Percentiles rank a stretch among this genome's conserved stretches.
Evolutionary conservation across 805 yeast genomes (phyloP).

Genomic region (Cyberlindnera misumaiensis): DNA sequence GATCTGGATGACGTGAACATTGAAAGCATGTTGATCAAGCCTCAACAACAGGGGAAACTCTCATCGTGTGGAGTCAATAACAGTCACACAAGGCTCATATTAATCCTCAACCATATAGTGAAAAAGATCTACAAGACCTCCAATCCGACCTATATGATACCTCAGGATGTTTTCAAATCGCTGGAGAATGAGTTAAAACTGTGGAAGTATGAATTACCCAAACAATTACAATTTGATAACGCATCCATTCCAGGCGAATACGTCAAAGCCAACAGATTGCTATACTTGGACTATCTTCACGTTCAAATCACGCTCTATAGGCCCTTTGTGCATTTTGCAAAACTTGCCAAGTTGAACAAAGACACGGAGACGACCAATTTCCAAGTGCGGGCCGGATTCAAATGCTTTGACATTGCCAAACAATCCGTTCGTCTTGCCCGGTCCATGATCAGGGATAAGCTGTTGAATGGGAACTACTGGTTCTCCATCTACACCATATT

Average conservation of each 20-base stretch:
- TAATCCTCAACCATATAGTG: constrained; percentile 66
- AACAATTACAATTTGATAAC: constrained; percentile 48
- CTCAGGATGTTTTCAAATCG: constrained; percentile 47
- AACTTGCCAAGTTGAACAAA: constrained; percentile 22
- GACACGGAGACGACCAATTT: constrained; percentile 28
- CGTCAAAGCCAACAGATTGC: constrained; percentile 65
- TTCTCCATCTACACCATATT: constrained; percentile 84
- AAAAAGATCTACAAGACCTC: constrained; percentile 69
- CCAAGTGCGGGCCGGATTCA: constrained; percentile 69
- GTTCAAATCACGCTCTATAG: constrained; percentile 81
- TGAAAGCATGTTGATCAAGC: constrained; percentile 15
- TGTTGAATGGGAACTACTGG: constrained; percentile 85
- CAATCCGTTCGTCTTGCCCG: constrained; percentile 73
- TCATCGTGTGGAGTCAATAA: constrained; percentile 58
- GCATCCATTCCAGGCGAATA: constrained; percentile 36
- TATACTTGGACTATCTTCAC: constrained; percentile 70
- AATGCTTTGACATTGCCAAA: constrained; percentile 80
- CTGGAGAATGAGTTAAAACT: constrained; percentile 65
- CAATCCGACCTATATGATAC: constrained; percentile 20
- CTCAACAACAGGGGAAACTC: constrained; percentile 27
- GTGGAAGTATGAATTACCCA: constrained; percentile 71
- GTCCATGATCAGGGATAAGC: constrained; percentile 65
- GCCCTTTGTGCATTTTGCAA: constrained; percentile 70
- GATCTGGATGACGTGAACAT: constrained; percentile 85
- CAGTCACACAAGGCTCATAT: constrained; percentile 69